Evolutionary conservation across 2,329 filamentous ascomycete genomes (phyloP).

Genomic region (Stagonosporopsis cucurbitacearum): DNA sequence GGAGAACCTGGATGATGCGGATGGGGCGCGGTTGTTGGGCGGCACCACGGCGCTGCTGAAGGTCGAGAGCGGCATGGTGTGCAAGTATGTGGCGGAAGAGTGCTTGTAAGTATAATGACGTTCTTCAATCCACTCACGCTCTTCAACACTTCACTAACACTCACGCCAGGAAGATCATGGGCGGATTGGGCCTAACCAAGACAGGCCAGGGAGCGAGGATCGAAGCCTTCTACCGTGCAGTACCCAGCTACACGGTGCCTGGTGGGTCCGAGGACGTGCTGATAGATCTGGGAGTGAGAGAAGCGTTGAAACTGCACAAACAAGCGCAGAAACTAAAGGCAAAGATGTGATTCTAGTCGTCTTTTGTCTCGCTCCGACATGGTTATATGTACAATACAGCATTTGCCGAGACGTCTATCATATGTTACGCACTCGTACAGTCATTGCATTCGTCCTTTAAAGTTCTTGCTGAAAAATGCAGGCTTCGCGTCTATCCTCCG

Average conservation of each 20-base stretch:
- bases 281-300: constrained; percentile 39
- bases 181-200: constrained; percentile 33
- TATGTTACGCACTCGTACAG: neutral
- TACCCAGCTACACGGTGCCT: constrained; percentile 34
- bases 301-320: constrained; percentile 37
- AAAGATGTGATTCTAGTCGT: constrained; percentile 19
- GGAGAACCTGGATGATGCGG: constrained; percentile 28
- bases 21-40: constrained; percentile 29
- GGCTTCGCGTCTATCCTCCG: constrained; percentile 30
- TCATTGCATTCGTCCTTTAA: neutral
- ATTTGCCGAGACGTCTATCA: neutral
- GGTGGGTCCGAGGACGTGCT: constrained; percentile 40
- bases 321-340: constrained; percentile 32
- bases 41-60: constrained; percentile 36
- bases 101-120: constrained; percentile 38
- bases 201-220: constrained; percentile 38
- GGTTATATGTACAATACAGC: constrained; percentile 1
- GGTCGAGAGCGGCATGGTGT: constrained; percentile 35
- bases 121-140: constrained; percentile 2
- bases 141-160: neutral
- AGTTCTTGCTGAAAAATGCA: constrained; percentile 24
- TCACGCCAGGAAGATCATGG: constrained; percentile 7
- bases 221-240: constrained; percentile 35
- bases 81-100: constrained; percentile 37
- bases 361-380: neutral